phyloP scores from a whole-genome alignment of 768 basidiomycete species.

The Chiua virens region DNA sequence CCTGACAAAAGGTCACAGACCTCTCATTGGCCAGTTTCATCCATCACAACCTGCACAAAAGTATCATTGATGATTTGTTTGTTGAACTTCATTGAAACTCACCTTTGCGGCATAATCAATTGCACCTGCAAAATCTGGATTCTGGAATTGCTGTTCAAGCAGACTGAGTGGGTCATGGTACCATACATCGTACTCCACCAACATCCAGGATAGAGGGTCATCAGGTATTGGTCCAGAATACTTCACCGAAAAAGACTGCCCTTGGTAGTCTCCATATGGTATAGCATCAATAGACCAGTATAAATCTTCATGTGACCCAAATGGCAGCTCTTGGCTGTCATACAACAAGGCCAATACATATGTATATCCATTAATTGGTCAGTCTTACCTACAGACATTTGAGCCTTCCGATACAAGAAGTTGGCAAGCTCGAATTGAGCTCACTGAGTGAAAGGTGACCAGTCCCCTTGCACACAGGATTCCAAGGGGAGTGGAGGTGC shows the following conservation, averaged over 20 bases:
- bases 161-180: conserved; percentile 14
- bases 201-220: conserved; percentile 26
- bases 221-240: conserved; percentile 21
- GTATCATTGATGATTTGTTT: too few species aligned
- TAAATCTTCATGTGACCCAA: conserved; percentile 30
- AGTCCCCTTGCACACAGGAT: neutral
- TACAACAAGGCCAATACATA: neutral
- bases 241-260: too few species aligned
- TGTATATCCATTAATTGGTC: too few species aligned
- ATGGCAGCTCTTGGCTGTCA: conserved; percentile 15
- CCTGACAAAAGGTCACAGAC: conserved; percentile 9
- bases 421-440: neutral
- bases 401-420: conserved; percentile 3
- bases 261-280: conserved; percentile 32
- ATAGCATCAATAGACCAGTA: conserved; percentile 6
- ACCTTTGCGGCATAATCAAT: neutral
- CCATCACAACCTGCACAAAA: neutral
- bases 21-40: neutral
- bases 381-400: conserved; percentile 25
- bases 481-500: neutral
- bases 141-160: neutral
- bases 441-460: neutral
- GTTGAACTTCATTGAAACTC: neutral
- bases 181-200: conserved; percentile 22
- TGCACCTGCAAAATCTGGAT: neutral